Evolutionary conservation across 495 filamentous ascomycete genomes (phyloP), one percentile per base, ranked within the genome.

Genomic region (Corynascus novoguineensis): DNA sequence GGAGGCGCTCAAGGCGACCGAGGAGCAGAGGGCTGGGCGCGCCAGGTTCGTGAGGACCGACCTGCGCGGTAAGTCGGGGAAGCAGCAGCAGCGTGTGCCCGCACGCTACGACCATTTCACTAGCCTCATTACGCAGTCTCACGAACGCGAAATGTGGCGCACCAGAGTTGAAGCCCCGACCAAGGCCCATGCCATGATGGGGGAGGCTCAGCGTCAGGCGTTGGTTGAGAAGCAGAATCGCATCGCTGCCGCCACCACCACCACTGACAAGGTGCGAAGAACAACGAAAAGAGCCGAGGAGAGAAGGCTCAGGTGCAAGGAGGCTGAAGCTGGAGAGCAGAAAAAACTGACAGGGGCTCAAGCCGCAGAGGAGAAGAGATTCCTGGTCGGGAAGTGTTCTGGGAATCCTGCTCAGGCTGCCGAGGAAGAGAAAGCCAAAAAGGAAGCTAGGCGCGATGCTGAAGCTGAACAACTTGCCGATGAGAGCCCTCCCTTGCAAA

Each of bases 121-220:
- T 19, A 4, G 9, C 9, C 46, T 58, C 19, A 42, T 58, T 9
- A 44, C 11, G 28, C 34, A 58, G 48, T 25, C 47, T 0, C 55
- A 38, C 8, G 14, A 35, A 28, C 27, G 48, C 9, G 55, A 51
- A 22, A 25, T 58, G 9, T 58, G 55, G 55, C 37, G 55, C 0
- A 5, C 21, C 22, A n/a, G 55, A 15, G 46, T 51, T 7, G 47
- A 51, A 17, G 46, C 45, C 4, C 24, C 14, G 25, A 22, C 24
- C 6, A 25, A 8, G 19, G 45, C 45, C 6, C n/a, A 57, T 35
- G 46, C 21, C 2, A 57, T 57, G 5, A 37, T 57, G 15, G n/a
- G n/a, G n/a, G 32, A 46, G 42, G 40, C 50, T 25, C 37, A 53
- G 50, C 34, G 28, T 3, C 50, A 22, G 8, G 51, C 37, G 3